Evolutionary conservation across 2,329 filamentous ascomycete species (phyloP).

Genomic region (Kalaharituber pfeilii): DNA sequence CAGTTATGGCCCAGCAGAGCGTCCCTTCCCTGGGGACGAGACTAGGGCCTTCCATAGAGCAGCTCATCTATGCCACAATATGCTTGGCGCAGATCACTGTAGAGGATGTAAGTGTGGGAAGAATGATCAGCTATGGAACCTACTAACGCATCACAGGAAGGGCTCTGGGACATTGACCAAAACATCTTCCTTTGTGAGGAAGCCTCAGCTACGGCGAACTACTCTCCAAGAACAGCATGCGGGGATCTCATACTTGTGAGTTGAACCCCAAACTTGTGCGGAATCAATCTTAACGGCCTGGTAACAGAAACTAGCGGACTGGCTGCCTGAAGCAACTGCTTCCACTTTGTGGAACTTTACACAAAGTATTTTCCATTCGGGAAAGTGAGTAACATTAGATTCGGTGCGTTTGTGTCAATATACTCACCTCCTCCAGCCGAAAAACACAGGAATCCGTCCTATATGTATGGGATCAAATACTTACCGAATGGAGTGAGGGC

Average conservation of each 20-base stretch:
- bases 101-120: constrained; percentile 61
- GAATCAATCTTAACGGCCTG: not conserved
- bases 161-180: constrained; percentile 84
- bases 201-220: constrained; percentile 85
- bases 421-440: constrained; percentile 30
- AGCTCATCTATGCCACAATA: constrained; percentile 20
- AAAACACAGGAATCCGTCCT: constrained; percentile 63
- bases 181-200: constrained; percentile 93
- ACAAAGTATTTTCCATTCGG: constrained; percentile 12
- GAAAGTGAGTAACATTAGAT: not conserved
- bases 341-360: constrained; percentile 16
- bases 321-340: constrained; percentile 15
- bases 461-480: constrained; percentile 67
- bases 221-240: constrained; percentile 81
- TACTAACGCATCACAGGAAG: not conserved
- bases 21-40: no score
- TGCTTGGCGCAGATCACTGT: constrained; percentile 57
- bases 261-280: not conserved
- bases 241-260: constrained; percentile 61
- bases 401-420: not conserved
- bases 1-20: constrained; percentile 38
- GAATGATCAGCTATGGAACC: not conserved
- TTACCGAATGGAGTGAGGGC: constrained; percentile 67
- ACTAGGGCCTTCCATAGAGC: constrained; percentile 20
- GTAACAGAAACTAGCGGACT: constrained; percentile 15